Conservation (phyloP, 345 rosid genomes). For the Ceriops decandra region DNA sequence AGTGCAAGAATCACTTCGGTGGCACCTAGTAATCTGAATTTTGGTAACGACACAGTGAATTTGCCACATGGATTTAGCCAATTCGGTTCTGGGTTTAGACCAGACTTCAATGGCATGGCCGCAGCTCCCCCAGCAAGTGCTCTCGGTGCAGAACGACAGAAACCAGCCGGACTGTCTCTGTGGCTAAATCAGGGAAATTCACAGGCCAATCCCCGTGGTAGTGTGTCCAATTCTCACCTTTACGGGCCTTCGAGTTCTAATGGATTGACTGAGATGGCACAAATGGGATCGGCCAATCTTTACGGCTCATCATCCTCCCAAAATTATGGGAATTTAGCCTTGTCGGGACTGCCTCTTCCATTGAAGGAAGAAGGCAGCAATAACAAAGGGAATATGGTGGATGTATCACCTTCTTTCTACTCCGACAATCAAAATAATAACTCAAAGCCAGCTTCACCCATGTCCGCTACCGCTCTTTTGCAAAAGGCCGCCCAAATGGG, state of each 20-base stretch:
- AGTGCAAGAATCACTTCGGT: conserved; percentile 59
- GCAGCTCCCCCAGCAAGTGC: conserved; percentile 30
- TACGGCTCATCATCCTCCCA: conserved; percentile 47
- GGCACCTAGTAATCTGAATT: conserved; percentile 50
- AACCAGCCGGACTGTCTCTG: conserved; percentile 22
- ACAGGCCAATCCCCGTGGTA: conserved; percentile 5
- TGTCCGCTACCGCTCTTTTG: conserved; percentile 91
- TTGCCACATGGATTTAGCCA: conserved; percentile 54
- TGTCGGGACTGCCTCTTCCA: conserved; percentile 44
- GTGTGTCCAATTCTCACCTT: conserved; percentile 15
- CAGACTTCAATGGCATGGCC: conserved; percentile 41
- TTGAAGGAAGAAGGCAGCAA: conserved; percentile 38
- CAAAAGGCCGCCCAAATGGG: conserved; percentile 98
- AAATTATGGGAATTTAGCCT: conserved; percentile 44
- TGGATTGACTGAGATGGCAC: conserved; percentile 60
- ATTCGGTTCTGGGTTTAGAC: conserved; percentile 42
- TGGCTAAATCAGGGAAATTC: conserved; percentile 27
- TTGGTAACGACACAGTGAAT: conserved; percentile 45
- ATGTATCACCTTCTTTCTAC: conserved; percentile 31
- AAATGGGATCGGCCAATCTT: conserved; percentile 45
- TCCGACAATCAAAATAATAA: conserved; percentile 38
- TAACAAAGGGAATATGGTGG: conserved; percentile 22
- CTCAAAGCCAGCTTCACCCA: conserved; percentile 43
- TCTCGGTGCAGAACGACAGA: conserved; percentile 21
- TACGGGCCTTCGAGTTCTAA: conserved; percentile 15